These are phyloP conservation scores for Inonotus hispidus DNA, from an alignment of 1,284 basidiomycete species.

Conservation along the genomic window DNA sequence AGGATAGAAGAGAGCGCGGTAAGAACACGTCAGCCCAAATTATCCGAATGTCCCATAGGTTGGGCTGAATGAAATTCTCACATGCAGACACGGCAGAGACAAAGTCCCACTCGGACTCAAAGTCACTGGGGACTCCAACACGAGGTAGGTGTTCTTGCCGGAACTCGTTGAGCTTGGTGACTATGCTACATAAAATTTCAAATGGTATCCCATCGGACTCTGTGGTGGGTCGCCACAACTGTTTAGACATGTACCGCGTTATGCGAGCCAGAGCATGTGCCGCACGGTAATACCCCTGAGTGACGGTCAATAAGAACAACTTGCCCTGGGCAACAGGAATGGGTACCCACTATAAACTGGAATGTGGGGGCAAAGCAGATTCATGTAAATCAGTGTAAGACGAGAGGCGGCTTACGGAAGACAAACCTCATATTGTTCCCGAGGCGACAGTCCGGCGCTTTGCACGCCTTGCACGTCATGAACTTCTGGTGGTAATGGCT, in stretches of 20 bases:
- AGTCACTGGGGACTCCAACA: conserved; percentile 81
- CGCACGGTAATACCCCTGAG: conserved; percentile 71
- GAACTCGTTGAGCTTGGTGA: conserved; percentile 67
- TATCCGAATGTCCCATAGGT: neutral
- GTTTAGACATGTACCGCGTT: conserved; percentile 70
- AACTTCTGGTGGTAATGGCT: conserved; percentile 48
- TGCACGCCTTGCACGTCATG: conserved; percentile 33
- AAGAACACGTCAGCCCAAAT: neutral
- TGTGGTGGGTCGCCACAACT: conserved; percentile 73
- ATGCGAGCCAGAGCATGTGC: conserved; percentile 77
- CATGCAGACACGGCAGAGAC: conserved; percentile 72
- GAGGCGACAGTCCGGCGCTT: conserved; percentile 50
- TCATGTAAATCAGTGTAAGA: conserved; percentile 12
- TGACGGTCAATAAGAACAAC: conserved; percentile 3
- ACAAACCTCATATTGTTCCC: conserved; percentile 69
- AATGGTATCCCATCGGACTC: conserved; percentile 73
- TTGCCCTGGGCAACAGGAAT: conserved; percentile 28
- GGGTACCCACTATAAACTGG: conserved; percentile 36
- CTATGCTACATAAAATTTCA: conserved; percentile 53
- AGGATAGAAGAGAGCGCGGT: conserved; percentile 9
- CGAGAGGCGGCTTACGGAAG: conserved; percentile 9
- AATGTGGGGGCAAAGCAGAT: conserved; percentile 7
- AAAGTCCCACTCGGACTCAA: conserved; percentile 86
- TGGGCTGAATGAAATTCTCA: conserved; percentile 35
- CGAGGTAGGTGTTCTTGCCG: conserved; percentile 66